Conservation (phyloP, 306 rosid species). For the Boehmeria nivea region DNA sequence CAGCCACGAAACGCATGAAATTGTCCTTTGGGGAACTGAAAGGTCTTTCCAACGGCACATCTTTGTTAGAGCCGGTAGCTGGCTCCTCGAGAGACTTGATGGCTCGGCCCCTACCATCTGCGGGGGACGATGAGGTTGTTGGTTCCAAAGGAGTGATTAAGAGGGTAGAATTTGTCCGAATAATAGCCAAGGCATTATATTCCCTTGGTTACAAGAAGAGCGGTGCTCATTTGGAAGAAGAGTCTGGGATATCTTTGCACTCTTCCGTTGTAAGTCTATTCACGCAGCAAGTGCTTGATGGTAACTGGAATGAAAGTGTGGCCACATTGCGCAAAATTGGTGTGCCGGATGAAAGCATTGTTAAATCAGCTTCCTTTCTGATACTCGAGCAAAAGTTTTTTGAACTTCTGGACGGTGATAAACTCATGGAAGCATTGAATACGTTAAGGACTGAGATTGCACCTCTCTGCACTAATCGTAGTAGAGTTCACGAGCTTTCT, state of each 20-base stretch:
- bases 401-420: conserved; percentile 64
- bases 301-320: conserved; percentile 80
- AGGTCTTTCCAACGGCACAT: conserved; percentile 81
- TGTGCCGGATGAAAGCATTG: conserved; percentile 47
- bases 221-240: conserved; percentile 83
- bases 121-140: conserved; percentile 78
- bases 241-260: conserved; percentile 83
- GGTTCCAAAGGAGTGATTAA: conserved; percentile 88
- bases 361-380: conserved; percentile 66
- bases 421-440: conserved; percentile 72
- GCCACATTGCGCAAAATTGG: conserved; percentile 65
- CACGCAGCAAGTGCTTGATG: conserved; percentile 75
- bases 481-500: conserved; percentile 77
- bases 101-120: conserved; percentile 86
- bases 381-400: conserved; percentile 85
- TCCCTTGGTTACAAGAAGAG: conserved; percentile 86
- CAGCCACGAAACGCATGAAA: conserved; percentile 91
- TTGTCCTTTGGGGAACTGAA: conserved; percentile 53
- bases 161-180: conserved; percentile 86
- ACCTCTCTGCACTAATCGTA: conserved; percentile 50
- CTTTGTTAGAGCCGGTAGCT: conserved; percentile 51
- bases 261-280: conserved; percentile 59
- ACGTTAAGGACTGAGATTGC: conserved; percentile 82
- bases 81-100: conserved; percentile 69
- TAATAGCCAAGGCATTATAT: conserved; percentile 84